Conservation (phyloP, 2,329 filamentous ascomycete species). For the Colletotrichum sp. region DNA sequence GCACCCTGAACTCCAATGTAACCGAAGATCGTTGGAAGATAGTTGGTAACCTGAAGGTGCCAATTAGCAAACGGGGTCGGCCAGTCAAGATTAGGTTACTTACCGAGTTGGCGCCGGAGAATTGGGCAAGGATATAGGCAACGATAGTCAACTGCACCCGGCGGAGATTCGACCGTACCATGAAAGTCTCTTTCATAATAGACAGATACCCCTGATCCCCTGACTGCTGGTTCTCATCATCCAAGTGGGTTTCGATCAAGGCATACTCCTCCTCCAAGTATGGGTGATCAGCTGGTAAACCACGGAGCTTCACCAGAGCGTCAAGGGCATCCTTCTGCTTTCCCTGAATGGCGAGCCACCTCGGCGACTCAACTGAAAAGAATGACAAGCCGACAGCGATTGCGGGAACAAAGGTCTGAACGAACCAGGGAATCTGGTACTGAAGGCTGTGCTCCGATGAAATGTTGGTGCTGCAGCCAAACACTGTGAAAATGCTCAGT, state of each 20-base stretch:
- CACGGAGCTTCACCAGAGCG: constrained; percentile 25
- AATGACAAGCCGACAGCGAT: constrained; percentile 25
- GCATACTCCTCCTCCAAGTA: constrained; percentile 29
- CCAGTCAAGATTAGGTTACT: constrained; percentile 16
- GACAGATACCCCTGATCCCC: constrained; percentile 19
- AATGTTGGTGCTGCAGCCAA: constrained; percentile 35
- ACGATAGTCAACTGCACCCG: constrained; percentile 41
- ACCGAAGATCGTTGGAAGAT: constrained; percentile 21
- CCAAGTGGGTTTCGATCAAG: constrained; percentile 30
- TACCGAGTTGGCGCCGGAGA: constrained; percentile 48
- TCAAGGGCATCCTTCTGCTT: constrained; percentile 28
- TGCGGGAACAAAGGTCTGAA: constrained; percentile 1
- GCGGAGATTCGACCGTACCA: constrained; percentile 40
- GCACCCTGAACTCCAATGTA: constrained; percentile 32
- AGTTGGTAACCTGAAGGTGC: neutral
- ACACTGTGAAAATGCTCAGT: constrained; percentile 33
- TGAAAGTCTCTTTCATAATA: constrained; percentile 39
- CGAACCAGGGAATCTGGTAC: constrained; percentile 31
- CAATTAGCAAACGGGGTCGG: constrained; percentile 32
- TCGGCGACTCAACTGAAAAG: constrained; percentile 39
- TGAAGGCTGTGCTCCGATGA: constrained; percentile 24
- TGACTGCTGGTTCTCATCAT: constrained; percentile 2
- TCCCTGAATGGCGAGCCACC: constrained; percentile 38
- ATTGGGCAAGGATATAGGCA: constrained; percentile 43
- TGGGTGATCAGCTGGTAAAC: constrained; percentile 28